Evolutionary conservation across 1,284 basidiomycete species (phyloP).

Genomic region (Ustilago vetiveriae): DNA sequence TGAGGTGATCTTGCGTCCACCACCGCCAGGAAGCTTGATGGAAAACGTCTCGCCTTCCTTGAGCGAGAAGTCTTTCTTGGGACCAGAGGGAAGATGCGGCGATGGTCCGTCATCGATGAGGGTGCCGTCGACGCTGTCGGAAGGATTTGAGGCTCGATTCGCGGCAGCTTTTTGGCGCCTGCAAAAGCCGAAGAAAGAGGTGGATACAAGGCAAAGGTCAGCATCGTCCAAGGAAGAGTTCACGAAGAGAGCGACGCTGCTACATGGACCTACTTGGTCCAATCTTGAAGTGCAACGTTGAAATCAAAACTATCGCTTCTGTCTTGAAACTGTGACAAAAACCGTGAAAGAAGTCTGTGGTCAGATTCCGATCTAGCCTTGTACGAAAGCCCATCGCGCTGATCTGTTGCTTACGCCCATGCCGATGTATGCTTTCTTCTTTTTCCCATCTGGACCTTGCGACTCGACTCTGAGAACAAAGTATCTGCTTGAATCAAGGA

Average conservation of each 20-base stretch:
- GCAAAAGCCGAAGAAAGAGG: background rate
- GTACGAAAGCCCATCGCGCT: too few species aligned
- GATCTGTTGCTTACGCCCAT: constrained; percentile 65
- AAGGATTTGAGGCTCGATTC: constrained; percentile 20
- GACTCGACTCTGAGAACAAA: constrained; percentile 86
- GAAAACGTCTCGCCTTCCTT: constrained; percentile 96
- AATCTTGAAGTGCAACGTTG: constrained; percentile 83
- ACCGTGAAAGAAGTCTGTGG: too few species aligned
- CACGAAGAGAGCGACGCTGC: background rate
- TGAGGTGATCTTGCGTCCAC: constrained; percentile 41
- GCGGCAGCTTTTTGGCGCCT: constrained; percentile 55
- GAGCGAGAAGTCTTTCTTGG: constrained; percentile 90
- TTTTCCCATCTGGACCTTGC: constrained; percentile 50
- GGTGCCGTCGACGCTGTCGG: constrained; percentile 13
- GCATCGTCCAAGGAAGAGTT: background rate
- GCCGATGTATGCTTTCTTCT: constrained; percentile 62
- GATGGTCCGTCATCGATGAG: constrained; percentile 48
- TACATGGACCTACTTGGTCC: constrained; percentile 78
- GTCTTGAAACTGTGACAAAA: constrained; percentile 62
- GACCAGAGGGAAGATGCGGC: constrained; percentile 71
- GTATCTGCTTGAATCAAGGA: constrained; percentile 93
- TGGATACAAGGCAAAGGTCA: background rate
- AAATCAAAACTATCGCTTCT: constrained; percentile 64
- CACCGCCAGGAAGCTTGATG: constrained; percentile 55
- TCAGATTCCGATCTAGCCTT: too few species aligned